These are phyloP conservation scores for Fraxinus excelsior DNA, from an alignment of 257 asterid species.

Conservation along the genomic window DNA sequence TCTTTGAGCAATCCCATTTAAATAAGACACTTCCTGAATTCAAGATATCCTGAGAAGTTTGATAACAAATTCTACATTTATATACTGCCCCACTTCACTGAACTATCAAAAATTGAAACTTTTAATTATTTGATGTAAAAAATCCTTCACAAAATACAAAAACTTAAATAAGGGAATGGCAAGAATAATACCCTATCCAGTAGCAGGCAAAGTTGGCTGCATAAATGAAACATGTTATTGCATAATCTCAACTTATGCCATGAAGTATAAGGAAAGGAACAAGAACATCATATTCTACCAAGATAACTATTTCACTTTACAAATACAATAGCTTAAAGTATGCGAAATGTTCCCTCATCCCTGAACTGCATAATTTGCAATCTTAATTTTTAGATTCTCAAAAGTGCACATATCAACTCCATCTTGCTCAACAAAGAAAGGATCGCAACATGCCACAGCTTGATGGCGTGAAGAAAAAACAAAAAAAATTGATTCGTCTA, in stretches of 20 bases:
- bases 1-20: background rate
- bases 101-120: background rate
- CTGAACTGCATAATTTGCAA: background rate
- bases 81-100: background rate
- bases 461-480: conserved; percentile 4
- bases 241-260: conserved; percentile 1
- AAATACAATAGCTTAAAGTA: background rate
- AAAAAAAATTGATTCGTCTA: conserved; percentile 21
- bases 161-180: background rate
- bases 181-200: conserved; percentile 24
- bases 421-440: conserved; percentile 6
- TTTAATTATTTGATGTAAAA: background rate
- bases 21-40: background rate
- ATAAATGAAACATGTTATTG: conserved; percentile 20
- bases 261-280: background rate
- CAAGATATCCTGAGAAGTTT: background rate
- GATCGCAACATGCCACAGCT: background rate
- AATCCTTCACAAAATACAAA: no score
- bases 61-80: background rate
- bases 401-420: background rate
- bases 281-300: background rate
- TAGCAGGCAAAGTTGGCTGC: conserved; percentile 78
- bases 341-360: background rate
- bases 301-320: background rate
- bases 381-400: background rate